Evolutionary conservation across 1,139 yeast genomes (phyloP), one percentile per base, ranked within the genome.

Genomic region (Kodamaea fungicola): DNA sequence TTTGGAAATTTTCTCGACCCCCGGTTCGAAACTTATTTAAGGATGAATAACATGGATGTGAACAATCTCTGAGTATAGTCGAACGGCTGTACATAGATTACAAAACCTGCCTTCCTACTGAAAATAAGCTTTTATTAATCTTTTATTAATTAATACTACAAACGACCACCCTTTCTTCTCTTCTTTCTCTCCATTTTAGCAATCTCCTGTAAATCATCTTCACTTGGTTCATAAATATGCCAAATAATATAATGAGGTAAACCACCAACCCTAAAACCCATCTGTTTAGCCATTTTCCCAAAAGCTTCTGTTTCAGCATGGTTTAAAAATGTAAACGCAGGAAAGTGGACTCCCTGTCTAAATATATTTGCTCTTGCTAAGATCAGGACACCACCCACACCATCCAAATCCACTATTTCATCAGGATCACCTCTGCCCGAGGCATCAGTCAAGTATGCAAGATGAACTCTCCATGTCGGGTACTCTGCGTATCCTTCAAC

Each of bases 271-370:
- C 67, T 67, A 57, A 77, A 84, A 3, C 94, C 94, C 84, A 87
- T 84, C 39, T 72, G 68, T 50, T 75, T 83, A 28, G 90, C 83
- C 88, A 88, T 75, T 54, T 86, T 87, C 34, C 95, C 96, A 62
- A 87, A 87, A 0, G 94, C 96, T 58, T 88, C 94, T 2, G 96
- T 88, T 57, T 87, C 96, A 0, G 95, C 96, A 57, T 88, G 96
- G 54, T 86, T 87, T 57, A 81, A 77, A 57, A 86, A 87, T 2
- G 96, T 82, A 54, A 85, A 87, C 2, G 95, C 95, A 7, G 96
- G 95, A 69, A 87, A 87, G 55, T 83, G 85, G 22, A 83, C 84
- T 31, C 96, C 96, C 42, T 76, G 77, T 47, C 94, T 72, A 57
- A 87, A 87, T n/a, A 84, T 78, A 45, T 76, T 77, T 1, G 95